These are phyloP conservation scores for Leptosphaerulina australis DNA, from an alignment of 2,329 filamentous ascomycete species.

Conservation along the genomic window DNA sequence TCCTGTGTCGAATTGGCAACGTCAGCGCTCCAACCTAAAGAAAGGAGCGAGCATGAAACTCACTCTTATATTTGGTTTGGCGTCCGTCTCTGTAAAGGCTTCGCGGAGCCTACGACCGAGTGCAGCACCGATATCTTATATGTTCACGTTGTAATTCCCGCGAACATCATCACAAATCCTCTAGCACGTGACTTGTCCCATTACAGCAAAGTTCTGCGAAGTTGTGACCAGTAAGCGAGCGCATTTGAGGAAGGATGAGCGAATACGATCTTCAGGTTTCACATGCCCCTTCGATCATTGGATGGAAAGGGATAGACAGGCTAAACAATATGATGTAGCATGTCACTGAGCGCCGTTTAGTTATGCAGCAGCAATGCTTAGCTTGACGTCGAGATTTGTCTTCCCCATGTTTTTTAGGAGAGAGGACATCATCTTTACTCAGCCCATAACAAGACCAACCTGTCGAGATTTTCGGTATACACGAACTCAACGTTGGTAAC, in stretches of 20 bases:
- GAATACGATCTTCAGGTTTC: neutral
- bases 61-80: neutral
- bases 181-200: slow-evolving; percentile 7
- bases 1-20: neutral
- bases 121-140: slow-evolving; percentile 6
- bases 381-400: neutral
- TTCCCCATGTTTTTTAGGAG: neutral
- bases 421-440: neutral
- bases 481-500: too few species aligned
- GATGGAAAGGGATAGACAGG: neutral
- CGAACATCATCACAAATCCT: slow-evolving; percentile 3
- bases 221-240: slow-evolving; percentile 6
- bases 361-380: neutral
- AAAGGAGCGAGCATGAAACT: neutral
- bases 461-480: too few species aligned
- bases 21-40: neutral
- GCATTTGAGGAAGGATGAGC: slow-evolving; percentile 3
- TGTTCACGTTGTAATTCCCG: slow-evolving; percentile 1
- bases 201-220: slow-evolving; percentile 20
- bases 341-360: neutral
- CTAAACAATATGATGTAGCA: neutral
- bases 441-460: neutral
- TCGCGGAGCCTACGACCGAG: neutral
- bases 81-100: neutral
- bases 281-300: neutral